Base-by-base conservation (phyloP, 164 flowering plant genomes). In the Aristolochia contorta region DNA sequence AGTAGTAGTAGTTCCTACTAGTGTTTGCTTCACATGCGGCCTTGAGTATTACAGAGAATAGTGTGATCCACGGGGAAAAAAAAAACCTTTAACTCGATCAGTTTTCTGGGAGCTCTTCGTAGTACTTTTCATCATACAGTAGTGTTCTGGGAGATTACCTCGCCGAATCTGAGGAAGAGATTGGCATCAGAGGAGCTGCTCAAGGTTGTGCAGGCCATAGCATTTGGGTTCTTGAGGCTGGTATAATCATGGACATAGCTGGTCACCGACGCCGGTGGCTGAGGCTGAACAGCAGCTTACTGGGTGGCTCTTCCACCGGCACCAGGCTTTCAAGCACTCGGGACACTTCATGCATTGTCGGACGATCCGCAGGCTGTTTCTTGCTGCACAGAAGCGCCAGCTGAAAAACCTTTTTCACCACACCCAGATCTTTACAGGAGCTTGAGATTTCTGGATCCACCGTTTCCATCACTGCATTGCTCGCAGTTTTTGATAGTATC, bases 261-360 rank as follows among this genome's bases (percentile, higher is more conserved):
- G 1, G 86, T 73, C 12, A 70, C 23, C 6, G 62, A 23, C 19
- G 56, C 5, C 47, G 2, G 54, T 30, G 6, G 54, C 45, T 60
- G 54, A 0, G 80, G 65, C 7, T 75, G 71, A 49, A 66, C 63
- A n/a, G n/a, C 0, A 0, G 65, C 59, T 14, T 65, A 66, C 22
- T 58, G 27, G 50, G 73, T 7, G 77, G 69, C 6, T 59, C 25
- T 6, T 52, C 0, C 3, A 67, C 2, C 3, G 84, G 89, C 50
- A 74, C 62, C 7, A 94, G 76, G 67, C 80, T 81, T 2, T 72
- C 77, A 0, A 94, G 81, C 3, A 94, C 97, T 0, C 96, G 87
- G 0, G 86, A 75, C 6, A 91, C 97, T 65, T 94, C 97, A 46
- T 94, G 97, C 95, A 94, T 94, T 0, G 96, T 91, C 0, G 99